Percentiles rank a stretch among this genome's conserved stretches.
These are phyloP conservation scores for Coemansia sp. DNA, from an alignment of 192 early-diverging fungal species.

Conservation along the genomic window DNA sequence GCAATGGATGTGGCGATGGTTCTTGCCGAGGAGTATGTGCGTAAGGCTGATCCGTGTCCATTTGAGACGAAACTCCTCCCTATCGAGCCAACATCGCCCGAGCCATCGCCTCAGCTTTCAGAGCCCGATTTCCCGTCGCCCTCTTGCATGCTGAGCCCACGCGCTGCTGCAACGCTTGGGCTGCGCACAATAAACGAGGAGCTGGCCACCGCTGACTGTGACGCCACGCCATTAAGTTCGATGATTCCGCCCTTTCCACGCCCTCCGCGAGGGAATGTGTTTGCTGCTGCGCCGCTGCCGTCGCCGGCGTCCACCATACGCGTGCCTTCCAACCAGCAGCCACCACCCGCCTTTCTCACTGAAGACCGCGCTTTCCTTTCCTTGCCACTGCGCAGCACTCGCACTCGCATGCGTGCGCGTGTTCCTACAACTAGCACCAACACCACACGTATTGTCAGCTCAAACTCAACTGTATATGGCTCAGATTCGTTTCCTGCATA, in stretches of 20 bases:
- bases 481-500: background rate
- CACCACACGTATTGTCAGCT: conserved; percentile 16
- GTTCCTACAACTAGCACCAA: background rate
- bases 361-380: conserved; percentile 3
- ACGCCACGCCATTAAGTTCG: background rate
- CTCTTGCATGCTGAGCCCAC: background rate
- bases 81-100: conserved; percentile 3
- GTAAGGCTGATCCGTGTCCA: conserved; percentile 5
- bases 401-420: background rate
- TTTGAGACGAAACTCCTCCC: background rate
- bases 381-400: conserved; percentile 20
- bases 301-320: background rate
- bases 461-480: conserved; percentile 13
- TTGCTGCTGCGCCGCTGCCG: background rate
- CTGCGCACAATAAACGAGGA: conserved; percentile 4
- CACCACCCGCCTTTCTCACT: background rate
- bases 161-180: background rate
- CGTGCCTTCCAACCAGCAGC: background rate
- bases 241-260: conserved; percentile 1
- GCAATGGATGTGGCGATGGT: conserved; percentile 26
- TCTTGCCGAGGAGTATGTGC: conserved; percentile 35
- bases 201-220: background rate
- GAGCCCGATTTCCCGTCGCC: background rate
- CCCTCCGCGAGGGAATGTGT: background rate
- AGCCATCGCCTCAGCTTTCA: background rate